Evolutionary conservation across 2,329 filamentous ascomycete species (phyloP), one percentile per base, ranked within the genome.

Genomic region (Colletotrichum endophyticum): DNA sequence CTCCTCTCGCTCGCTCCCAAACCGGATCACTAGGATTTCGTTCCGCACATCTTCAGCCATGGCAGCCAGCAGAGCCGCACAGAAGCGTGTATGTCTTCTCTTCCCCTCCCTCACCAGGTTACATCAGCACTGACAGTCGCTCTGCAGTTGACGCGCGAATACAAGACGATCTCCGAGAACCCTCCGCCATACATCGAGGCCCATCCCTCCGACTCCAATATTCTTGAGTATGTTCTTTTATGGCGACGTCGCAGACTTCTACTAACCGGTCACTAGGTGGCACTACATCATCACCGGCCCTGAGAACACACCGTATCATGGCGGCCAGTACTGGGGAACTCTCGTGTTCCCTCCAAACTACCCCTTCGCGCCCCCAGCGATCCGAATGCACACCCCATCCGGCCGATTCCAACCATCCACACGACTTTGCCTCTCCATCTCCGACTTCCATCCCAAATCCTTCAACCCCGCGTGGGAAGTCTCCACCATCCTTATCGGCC

Each of bases 401-500:
- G 97, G 97, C 75, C 95, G 97, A 82, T 99, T 99, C 87, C 95
- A 98, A 84, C 95, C 96, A 3, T 97, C 94, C 3, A 96, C 95
- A 16, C 92, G 97, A 66, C 92, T 99, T 27, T 99, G 97, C 82
- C 93, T 99, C 64, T 98, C 95, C 83, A 99, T 99, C 82, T 96
- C 94, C 81, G 97, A 99, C 84, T 99, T 99, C 86, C 97, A 99
- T 84, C 97, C 97, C 6, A 98, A 98, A 85, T 96, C 94, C 32
- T 99, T 99, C 89, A 99, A 99, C 84, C 97, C 97, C 3, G 96
- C 97, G 1, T 99, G 97, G 97, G 96, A 98, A 83, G 97, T 99
- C 9, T 96, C 94, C 71, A 99, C 97, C 1, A 99, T 99, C 79
- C 88, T 99, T 19, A 98, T 98, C 72, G 97, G 97, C 12, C 91